Conservation (phyloP, 1,284 basidiomycete genomes). For the Rhizopogon parksii region DNA sequence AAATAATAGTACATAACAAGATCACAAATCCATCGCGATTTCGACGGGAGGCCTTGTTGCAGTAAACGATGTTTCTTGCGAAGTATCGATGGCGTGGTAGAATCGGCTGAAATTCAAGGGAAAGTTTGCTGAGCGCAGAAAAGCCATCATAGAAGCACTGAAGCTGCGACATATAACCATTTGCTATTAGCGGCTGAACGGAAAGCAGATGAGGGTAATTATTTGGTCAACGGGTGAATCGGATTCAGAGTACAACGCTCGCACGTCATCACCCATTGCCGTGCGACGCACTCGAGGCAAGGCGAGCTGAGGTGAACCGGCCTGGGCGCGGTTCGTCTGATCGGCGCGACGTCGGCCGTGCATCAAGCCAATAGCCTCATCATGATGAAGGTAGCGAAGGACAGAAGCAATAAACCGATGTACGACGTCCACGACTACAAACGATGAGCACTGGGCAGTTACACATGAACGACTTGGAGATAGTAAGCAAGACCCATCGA, state of each 20-base stretch:
- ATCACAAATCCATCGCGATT: no score
- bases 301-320: conserved; percentile 6
- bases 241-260: conserved; percentile 33
- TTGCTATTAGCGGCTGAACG: neutral
- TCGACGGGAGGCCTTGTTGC: neutral
- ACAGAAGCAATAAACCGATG: neutral
- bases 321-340: neutral
- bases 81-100: neutral
- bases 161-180: neutral
- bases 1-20: neutral
- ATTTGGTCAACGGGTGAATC: conserved; percentile 1
- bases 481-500: neutral
- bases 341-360: neutral
- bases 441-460: neutral
- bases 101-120: neutral
- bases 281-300: conserved; percentile 10
- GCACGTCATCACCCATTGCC: conserved; percentile 19
- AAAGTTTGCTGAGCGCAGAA: neutral
- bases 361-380: no score
- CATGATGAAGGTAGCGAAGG: neutral
- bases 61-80: neutral
- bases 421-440: neutral
- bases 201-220: neutral
- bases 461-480: no score
- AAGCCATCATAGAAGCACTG: neutral